Evolutionary conservation across 179 eudicot species (phyloP).

Genomic region (Sideroxylon spinosum): DNA sequence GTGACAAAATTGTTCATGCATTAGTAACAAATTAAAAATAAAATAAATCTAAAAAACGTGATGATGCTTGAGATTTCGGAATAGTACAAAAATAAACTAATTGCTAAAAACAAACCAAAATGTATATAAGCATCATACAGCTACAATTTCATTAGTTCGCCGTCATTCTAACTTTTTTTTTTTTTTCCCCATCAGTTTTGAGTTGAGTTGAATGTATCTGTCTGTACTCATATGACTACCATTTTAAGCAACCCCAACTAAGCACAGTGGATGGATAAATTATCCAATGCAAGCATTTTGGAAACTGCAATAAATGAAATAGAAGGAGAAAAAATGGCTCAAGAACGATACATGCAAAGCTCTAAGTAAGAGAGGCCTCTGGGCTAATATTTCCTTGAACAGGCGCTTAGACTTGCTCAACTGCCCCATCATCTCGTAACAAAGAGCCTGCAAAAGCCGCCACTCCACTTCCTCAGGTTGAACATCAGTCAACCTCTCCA

Average conservation of each 20-base stretch:
- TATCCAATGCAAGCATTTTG: not conserved
- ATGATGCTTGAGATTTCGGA: not conserved
- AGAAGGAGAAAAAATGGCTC: not conserved
- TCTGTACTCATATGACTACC: not conserved
- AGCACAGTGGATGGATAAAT: not conserved
- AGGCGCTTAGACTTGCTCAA: constrained; percentile 61
- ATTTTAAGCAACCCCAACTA: too few relatives aligned
- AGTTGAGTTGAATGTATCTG: not conserved
- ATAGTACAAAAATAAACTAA: not conserved
- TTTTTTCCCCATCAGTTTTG: not conserved
- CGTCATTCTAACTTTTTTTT: too few relatives aligned
- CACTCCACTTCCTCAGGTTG: constrained; percentile 80
- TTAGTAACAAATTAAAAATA: too few relatives aligned
- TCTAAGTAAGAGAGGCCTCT: constrained; percentile 68
- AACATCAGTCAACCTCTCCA: constrained; percentile 66
- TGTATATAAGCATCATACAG: not conserved
- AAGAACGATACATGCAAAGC: constrained; percentile 80
- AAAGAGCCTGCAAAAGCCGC: constrained; percentile 87
- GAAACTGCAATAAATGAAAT: not conserved
- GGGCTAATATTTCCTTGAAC: constrained; percentile 56
- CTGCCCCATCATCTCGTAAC: constrained; percentile 80
- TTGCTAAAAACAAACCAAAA: not conserved
- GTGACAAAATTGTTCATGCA: too few relatives aligned
- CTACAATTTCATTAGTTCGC: not conserved
- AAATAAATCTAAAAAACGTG: too few relatives aligned